Percentiles rank a stretch among this genome's conserved stretches.
These are phyloP conservation scores for Digitaria exilis DNA, from an alignment of 202 grass and related monocot species.

Conservation along the genomic window DNA sequence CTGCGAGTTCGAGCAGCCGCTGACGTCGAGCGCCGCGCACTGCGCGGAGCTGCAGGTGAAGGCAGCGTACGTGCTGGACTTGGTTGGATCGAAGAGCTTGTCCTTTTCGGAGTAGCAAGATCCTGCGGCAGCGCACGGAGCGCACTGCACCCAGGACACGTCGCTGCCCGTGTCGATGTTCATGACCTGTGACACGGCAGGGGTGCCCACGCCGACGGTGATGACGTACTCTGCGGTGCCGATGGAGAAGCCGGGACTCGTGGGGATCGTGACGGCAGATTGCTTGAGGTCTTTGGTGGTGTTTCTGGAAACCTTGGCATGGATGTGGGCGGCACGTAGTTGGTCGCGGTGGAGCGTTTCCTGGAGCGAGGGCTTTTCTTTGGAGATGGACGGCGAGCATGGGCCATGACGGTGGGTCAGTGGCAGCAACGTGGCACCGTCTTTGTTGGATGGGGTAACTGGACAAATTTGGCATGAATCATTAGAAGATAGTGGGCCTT, in stretches of 20 bases:
- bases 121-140: conserved; percentile 13
- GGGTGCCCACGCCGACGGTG: conserved; percentile 45
- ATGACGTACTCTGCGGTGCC: conserved; percentile 33
- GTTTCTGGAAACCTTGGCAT: background rate
- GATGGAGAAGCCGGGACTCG: background rate
- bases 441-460: background rate
- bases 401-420: background rate
- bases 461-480: too few species aligned
- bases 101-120: conserved; percentile 28
- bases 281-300: background rate
- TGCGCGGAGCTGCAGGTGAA: background rate
- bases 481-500: background rate
- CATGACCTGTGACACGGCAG: conserved; percentile 9
- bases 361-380: background rate
- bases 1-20: conserved; percentile 11
- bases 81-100: conserved; percentile 31
- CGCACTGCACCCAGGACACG: conserved; percentile 52
- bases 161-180: conserved; percentile 53
- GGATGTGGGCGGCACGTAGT: background rate
- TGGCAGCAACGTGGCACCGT: background rate
- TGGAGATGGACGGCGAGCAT: background rate
- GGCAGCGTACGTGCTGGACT: conserved; percentile 3
- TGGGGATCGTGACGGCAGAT: background rate
- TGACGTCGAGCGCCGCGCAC: background rate
- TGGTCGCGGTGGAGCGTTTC: background rate